phyloP scores from a whole-genome alignment of 2,329 filamentous ascomycete species.

The Ophiostoma triangulosporum region DNA sequence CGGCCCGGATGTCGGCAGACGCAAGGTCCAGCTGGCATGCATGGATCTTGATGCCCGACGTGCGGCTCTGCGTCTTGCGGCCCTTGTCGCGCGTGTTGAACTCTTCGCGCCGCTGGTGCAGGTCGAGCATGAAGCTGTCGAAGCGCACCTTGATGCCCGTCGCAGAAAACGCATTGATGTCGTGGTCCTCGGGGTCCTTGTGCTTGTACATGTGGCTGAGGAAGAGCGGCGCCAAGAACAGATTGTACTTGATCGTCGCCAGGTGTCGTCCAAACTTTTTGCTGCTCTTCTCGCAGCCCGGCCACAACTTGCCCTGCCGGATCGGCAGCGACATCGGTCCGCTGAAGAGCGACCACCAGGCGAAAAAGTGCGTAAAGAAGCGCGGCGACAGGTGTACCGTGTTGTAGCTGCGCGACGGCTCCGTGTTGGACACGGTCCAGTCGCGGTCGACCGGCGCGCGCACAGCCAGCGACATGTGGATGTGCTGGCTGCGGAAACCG shows the following conservation, averaged over 20 bases:
- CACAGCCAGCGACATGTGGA: slow-evolving; percentile 87
- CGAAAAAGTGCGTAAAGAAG: slow-evolving; percentile 97
- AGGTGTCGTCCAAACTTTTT: slow-evolving; percentile 97
- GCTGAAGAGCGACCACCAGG: slow-evolving; percentile 95
- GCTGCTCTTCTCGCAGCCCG: slow-evolving; percentile 85
- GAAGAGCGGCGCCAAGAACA: slow-evolving; percentile 83
- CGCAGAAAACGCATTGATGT: slow-evolving; percentile 64
- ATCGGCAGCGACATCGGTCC: slow-evolving; percentile 90
- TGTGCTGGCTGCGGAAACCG: slow-evolving; percentile 93
- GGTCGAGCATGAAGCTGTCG: slow-evolving; percentile 92
- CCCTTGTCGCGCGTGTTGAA: slow-evolving; percentile 72
- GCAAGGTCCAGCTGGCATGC: slow-evolving; percentile 86
- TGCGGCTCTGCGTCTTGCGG: slow-evolving; percentile 62
- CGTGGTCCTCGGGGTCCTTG: slow-evolving; percentile 82
- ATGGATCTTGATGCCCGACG: slow-evolving; percentile 90
- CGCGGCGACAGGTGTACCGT: slow-evolving; percentile 86
- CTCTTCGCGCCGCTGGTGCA: slow-evolving; percentile 87
- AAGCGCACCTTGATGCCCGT: slow-evolving; percentile 94
- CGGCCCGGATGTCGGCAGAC: slow-evolving; percentile 79
- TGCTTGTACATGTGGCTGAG: slow-evolving; percentile 98
- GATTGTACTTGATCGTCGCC: slow-evolving; percentile 96
- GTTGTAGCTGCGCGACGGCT: slow-evolving; percentile 84
- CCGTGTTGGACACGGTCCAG: slow-evolving; percentile 63
- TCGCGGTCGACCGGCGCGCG: slow-evolving; percentile 76
- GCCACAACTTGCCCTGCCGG: slow-evolving; percentile 83